phyloP scores from a whole-genome alignment of 106 monocot species.

The Alisma plantagoaquatica region DNA sequence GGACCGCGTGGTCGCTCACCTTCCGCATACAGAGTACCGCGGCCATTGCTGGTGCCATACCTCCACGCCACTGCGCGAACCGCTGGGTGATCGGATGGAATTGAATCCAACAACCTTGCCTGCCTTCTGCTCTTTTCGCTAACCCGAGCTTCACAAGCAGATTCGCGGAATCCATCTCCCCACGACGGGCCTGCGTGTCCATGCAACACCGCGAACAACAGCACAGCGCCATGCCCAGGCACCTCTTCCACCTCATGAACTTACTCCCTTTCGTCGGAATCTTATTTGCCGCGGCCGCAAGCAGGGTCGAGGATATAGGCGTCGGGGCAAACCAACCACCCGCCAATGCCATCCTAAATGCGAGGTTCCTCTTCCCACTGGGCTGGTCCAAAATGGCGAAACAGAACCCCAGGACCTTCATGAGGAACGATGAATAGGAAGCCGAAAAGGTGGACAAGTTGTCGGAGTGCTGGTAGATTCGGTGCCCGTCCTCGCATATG shows the following conservation, averaged over 20 bases:
- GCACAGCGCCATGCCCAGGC: slow-evolving; percentile 3
- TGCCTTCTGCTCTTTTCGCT: slow-evolving; percentile 9
- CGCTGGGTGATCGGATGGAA: slow-evolving; percentile 59
- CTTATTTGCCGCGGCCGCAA: slow-evolving; percentile 15
- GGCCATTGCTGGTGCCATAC: slow-evolving; percentile 31
- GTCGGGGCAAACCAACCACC: slow-evolving; percentile 24
- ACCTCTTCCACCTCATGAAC: slow-evolving; percentile 9
- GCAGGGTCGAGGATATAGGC: slow-evolving; percentile 9
- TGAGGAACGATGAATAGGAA: slow-evolving; percentile 12
- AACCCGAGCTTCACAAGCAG: slow-evolving; percentile 21
- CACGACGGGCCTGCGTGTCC: neutral
- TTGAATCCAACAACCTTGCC: slow-evolving; percentile 38
- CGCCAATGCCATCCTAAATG: slow-evolving; percentile 10
- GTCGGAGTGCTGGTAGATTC: no score
- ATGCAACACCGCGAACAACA: slow-evolving; percentile 6
- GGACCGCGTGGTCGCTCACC: slow-evolving; percentile 12
- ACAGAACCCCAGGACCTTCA: slow-evolving; percentile 16
- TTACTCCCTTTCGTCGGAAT: slow-evolving; percentile 10
- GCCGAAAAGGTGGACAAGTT: slow-evolving; percentile 1
- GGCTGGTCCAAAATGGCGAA: slow-evolving; percentile 15
- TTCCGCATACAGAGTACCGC: slow-evolving; percentile 44
- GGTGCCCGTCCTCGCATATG: no score
- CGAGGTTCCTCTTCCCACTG: slow-evolving; percentile 5
- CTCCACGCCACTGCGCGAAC: slow-evolving; percentile 46
- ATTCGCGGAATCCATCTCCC: slow-evolving; percentile 11